Conservation (phyloP, 2,329 filamentous ascomycete genomes). For the Apiospora saccharicola region DNA sequence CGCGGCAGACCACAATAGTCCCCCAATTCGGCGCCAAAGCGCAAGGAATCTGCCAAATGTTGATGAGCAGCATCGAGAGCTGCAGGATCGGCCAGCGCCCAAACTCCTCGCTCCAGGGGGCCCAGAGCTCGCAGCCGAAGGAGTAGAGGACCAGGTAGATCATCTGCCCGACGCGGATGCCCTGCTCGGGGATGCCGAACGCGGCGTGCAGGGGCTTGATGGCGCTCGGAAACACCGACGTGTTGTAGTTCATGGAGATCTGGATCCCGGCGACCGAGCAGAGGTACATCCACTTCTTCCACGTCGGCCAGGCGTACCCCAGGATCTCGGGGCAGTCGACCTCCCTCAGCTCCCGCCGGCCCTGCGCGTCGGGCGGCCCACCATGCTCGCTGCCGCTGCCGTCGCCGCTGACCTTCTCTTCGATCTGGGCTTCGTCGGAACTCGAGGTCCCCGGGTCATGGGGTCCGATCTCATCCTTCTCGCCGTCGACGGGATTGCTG, state of each 20-base stretch:
- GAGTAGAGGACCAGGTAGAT: conserved; percentile 56
- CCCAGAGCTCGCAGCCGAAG: conserved; percentile 61
- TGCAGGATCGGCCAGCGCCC: conserved; percentile 58
- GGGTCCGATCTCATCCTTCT: not conserved
- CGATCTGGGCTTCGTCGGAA: not conserved
- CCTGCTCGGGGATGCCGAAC: conserved; percentile 53
- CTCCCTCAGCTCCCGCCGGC: conserved; percentile 52
- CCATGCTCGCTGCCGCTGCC: conserved; percentile 17
- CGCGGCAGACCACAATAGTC: conserved; percentile 49
- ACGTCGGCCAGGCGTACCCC: conserved; percentile 50
- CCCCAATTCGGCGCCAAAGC: conserved; percentile 50
- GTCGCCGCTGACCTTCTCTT: conserved; percentile 22
- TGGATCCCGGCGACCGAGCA: conserved; percentile 56
- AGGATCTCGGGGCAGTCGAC: conserved; percentile 55
- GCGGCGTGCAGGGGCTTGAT: conserved; percentile 48
- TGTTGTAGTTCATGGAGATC: conserved; percentile 61
- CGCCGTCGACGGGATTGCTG: not conserved
- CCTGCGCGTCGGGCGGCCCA: conserved; percentile 27
- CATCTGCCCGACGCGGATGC: conserved; percentile 52
- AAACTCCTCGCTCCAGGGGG: conserved; percentile 58
- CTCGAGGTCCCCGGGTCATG: not conserved
- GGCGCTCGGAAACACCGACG: conserved; percentile 55
- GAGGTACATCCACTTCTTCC: conserved; percentile 59
- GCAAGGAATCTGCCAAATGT: conserved; percentile 56
- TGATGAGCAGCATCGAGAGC: conserved; percentile 56